These are phyloP conservation scores for Neopestalotiopsis clavispora DNA, from an alignment of 2,329 filamentous ascomycete genomes.

Conservation along the genomic window DNA sequence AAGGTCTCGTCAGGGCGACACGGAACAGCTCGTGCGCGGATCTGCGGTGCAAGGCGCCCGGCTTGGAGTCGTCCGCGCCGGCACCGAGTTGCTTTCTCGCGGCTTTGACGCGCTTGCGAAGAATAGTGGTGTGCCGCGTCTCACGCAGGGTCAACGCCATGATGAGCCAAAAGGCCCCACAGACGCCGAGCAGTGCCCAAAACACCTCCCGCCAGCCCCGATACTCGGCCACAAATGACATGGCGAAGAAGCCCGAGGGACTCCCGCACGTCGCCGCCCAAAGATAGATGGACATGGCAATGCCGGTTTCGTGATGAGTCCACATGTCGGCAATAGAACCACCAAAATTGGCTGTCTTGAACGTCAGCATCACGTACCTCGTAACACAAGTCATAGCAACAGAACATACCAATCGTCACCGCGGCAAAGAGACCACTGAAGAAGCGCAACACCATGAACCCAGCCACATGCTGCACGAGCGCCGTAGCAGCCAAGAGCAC, in stretches of 20 bases:
- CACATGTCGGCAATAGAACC: slow-evolving; percentile 51
- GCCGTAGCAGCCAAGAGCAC: slow-evolving; percentile 48
- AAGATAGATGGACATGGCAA: slow-evolving; percentile 39
- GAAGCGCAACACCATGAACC: slow-evolving; percentile 47
- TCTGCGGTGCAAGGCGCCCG: slow-evolving; percentile 42
- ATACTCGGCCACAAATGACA: slow-evolving; percentile 48
- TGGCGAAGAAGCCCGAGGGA: slow-evolving; percentile 49
- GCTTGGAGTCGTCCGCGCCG: slow-evolving; percentile 28
- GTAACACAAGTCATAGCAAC: background rate
- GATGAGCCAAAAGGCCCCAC: slow-evolving; percentile 46
- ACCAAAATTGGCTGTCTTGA: slow-evolving; percentile 40
- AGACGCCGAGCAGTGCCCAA: slow-evolving; percentile 50
- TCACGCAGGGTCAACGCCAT: slow-evolving; percentile 45
- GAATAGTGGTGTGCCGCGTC: slow-evolving; percentile 49
- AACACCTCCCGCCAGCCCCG: slow-evolving; percentile 48
- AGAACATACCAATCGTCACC: slow-evolving; percentile 34
- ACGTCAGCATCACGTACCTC: background rate
- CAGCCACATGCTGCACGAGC: slow-evolving; percentile 43
- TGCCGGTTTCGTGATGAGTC: slow-evolving; percentile 44
- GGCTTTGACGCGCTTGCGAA: slow-evolving; percentile 36
- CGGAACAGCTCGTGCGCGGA: slow-evolving; percentile 42
- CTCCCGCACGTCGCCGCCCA: slow-evolving; percentile 52
- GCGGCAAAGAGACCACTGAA: slow-evolving; percentile 49
- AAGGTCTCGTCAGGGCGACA: slow-evolving; percentile 48
- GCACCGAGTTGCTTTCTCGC: background rate